phyloP scores from a whole-genome alignment of 1,284 basidiomycete species.

The Porodaedalea pini region DNA sequence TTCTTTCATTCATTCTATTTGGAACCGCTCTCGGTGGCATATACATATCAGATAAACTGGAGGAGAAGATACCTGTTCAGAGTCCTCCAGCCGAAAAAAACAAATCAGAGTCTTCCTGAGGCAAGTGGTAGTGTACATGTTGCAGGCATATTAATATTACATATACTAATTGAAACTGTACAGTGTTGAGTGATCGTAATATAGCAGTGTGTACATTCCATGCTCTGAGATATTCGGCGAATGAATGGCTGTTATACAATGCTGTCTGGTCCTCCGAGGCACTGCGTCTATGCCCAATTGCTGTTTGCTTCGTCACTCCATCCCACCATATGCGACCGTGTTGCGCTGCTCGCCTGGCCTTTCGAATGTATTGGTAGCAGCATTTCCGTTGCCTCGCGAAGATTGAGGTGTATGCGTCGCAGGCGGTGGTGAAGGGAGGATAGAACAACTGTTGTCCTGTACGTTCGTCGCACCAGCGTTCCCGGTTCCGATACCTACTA shows the following conservation, averaged over 20 bases:
- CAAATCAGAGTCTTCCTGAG: neutral
- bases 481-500: neutral
- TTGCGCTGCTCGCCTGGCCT: neutral
- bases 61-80: constrained; percentile 15
- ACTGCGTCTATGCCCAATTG: too few relatives aligned
- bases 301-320: constrained; percentile 11
- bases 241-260: neutral
- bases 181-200: neutral
- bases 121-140: neutral
- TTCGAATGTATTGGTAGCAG: neutral
- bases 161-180: neutral
- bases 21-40: constrained; percentile 15
- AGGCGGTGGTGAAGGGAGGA: constrained; percentile 12
- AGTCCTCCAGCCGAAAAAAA: neutral
- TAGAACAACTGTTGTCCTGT: neutral
- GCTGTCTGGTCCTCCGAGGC: too few relatives aligned
- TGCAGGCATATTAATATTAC: neutral
- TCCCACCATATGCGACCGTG: constrained; percentile 16
- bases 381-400: neutral
- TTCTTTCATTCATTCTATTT: constrained; percentile 18
- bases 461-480: neutral
- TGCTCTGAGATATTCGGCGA: neutral
- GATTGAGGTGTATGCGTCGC: neutral
- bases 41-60: constrained; percentile 16
- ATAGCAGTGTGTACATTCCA: neutral